phyloP scores from a whole-genome alignment of 163 green algal genomes.

The Chlamydomonas reinhardtii region DNA sequence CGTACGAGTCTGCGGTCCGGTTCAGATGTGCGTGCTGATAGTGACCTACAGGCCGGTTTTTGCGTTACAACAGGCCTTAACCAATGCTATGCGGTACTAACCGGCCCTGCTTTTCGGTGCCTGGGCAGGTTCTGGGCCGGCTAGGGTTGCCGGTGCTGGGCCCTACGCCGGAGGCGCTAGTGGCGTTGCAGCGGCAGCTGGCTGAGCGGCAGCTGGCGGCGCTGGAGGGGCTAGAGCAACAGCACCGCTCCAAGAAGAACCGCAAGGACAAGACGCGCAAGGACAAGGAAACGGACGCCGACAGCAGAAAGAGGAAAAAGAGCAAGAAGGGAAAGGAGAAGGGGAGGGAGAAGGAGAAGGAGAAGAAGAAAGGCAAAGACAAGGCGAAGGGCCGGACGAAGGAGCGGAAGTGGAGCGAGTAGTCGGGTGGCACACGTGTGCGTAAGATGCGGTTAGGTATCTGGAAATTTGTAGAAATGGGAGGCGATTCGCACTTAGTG shows the following conservation, averaged over 20 bases:
- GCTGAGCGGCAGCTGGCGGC: background rate
- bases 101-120: no score
- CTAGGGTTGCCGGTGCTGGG: conserved; percentile 9
- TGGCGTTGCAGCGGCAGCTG: conserved; percentile 5
- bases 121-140: background rate
- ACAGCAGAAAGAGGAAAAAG: background rate
- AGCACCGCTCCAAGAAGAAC: background rate
- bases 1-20: no score
- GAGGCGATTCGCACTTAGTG: no score
- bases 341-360: background rate
- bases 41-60: no score
- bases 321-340: conserved; percentile 1
- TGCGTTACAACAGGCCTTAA: no score
- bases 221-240: background rate
- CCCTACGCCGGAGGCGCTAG: background rate
- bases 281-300: background rate
- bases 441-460: no score
- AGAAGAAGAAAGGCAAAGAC: background rate
- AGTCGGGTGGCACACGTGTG: background rate
- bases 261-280: background rate
- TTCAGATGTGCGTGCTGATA: no score
- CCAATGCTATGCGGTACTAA: no score
- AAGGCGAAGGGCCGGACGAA: background rate
- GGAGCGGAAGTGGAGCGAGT: background rate
- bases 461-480: no score